Conservation (phyloP, 2,329 filamentous ascomycete genomes). For the Daldinia eschscholtzii region DNA sequence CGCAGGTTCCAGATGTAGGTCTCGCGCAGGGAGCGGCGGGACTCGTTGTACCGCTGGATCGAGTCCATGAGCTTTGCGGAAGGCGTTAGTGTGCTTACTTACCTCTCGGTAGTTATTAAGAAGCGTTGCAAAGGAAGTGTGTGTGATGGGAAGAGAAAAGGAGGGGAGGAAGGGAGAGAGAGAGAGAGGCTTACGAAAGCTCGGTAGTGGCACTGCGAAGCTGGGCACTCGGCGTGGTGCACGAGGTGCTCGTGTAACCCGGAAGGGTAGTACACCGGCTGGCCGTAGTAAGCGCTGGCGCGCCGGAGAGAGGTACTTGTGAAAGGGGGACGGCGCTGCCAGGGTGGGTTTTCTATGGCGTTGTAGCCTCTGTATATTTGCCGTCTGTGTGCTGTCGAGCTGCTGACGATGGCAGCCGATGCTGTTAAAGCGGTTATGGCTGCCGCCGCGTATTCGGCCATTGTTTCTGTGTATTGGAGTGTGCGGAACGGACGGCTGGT, state of each 20-base stretch:
- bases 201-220: conserved; percentile 45
- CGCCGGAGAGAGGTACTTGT: conserved; percentile 17
- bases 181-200: conserved; percentile 41
- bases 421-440: conserved; percentile 29
- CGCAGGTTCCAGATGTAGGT: conserved; percentile 48
- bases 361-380: conserved; percentile 12
- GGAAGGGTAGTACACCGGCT: conserved; percentile 25
- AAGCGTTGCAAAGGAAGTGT: too few relatives aligned
- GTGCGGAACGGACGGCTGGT: not conserved
- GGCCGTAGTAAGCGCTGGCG: conserved; percentile 23
- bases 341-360: conserved; percentile 29
- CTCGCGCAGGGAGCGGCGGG: conserved; percentile 38
- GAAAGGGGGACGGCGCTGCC: conserved; percentile 18
- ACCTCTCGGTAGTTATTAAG: too few relatives aligned
- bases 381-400: conserved; percentile 15
- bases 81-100: conserved; percentile 7
- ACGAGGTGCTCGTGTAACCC: conserved; percentile 37
- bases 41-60: conserved; percentile 43
- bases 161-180: not conserved
- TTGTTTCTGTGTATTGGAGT: not conserved
- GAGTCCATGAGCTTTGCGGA: conserved; percentile 42
- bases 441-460: conserved; percentile 29
- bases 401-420: conserved; percentile 28
- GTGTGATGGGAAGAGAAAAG: not conserved
- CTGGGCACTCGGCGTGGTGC: conserved; percentile 39